Conservation (phyloP, 2,329 filamentous ascomycete genomes). For the Elsinoe perseae region DNA sequence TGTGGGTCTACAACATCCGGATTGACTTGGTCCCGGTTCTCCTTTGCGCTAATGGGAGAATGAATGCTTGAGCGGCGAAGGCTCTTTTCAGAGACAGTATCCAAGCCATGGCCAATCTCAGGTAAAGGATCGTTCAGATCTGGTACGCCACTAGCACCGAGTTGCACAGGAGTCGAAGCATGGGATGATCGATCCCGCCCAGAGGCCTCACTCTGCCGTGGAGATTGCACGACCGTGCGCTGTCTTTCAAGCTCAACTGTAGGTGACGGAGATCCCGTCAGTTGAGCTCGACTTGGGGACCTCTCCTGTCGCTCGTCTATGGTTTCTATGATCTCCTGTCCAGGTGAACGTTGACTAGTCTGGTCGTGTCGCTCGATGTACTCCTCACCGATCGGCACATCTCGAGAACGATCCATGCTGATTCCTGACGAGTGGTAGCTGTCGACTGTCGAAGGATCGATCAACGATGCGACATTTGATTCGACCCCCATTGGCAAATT, state of each 20-base stretch:
- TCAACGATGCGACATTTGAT: conserved; percentile 82
- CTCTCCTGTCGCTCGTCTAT: background rate
- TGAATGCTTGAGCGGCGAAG: conserved; percentile 56
- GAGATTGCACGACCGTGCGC: conserved; percentile 33
- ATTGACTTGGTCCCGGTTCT: background rate
- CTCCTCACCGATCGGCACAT: background rate
- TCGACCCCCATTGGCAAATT: conserved; percentile 67
- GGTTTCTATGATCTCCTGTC: background rate
- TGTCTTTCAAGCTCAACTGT: background rate
- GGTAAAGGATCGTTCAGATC: conserved; percentile 63
- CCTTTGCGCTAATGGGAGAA: conserved; percentile 4
- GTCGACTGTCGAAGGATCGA: conserved; percentile 71
- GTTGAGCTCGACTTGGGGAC: background rate
- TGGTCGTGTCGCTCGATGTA: background rate
- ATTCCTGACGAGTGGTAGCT: conserved; percentile 22
- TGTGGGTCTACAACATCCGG: background rate
- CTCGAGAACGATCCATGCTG: conserved; percentile 18
- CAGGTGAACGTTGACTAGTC: background rate
- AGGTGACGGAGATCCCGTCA: background rate
- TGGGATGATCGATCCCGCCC: conserved; percentile 21
- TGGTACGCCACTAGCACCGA: conserved; percentile 65
- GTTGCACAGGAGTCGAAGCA: conserved; percentile 41
- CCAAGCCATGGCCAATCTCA: conserved; percentile 61
- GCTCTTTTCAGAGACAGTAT: conserved; percentile 56
- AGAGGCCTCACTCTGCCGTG: conserved; percentile 41